Evolutionary conservation across 2,329 filamentous ascomycete genomes (phyloP).

Genomic region (Diaporthe vaccinii): DNA sequence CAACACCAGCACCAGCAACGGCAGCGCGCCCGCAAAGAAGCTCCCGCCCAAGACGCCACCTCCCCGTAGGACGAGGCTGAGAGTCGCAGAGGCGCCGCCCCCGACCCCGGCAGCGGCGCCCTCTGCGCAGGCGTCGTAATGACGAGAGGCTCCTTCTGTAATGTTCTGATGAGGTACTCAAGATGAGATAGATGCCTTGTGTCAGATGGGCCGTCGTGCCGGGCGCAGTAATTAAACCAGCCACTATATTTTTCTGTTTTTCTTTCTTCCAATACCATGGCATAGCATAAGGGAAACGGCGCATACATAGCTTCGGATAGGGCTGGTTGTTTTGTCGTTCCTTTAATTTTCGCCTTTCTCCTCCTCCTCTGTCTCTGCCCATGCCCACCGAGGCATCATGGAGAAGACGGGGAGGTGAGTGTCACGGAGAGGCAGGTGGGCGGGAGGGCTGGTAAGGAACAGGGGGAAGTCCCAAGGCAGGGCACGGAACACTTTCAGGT

Average conservation of each 20-base stretch:
- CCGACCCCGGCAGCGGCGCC: slow-evolving; percentile 24
- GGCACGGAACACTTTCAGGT: not conserved
- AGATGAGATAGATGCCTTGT: not conserved
- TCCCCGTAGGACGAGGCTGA: slow-evolving; percentile 40
- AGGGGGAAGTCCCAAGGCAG: not conserved
- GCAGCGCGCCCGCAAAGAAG: slow-evolving; percentile 29
- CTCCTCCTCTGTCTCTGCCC: not conserved
- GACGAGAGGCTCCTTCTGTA: not conserved
- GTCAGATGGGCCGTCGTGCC: not conserved
- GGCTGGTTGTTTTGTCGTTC: slow-evolving; percentile 14
- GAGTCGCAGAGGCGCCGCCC: slow-evolving; percentile 29
- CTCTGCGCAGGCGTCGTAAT: slow-evolving; percentile 17
- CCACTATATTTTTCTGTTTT: not conserved
- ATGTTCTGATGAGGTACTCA: not conserved
- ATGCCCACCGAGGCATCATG: not conserved
- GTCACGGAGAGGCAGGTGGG: not conserved
- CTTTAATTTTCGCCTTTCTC: not conserved
- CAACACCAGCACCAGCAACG: not conserved
- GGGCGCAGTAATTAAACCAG: not conserved
- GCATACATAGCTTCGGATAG: slow-evolving; percentile 15
- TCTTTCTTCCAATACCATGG: slow-evolving; percentile 15
- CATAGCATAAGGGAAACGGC: slow-evolving; percentile 29
- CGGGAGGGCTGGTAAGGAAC: not conserved
- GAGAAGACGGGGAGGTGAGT: not conserved
- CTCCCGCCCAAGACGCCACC: slow-evolving; percentile 41